Conservation (phyloP, 2,329 filamentous ascomycete species). For the Aureobasidium leucospermi region DNA sequence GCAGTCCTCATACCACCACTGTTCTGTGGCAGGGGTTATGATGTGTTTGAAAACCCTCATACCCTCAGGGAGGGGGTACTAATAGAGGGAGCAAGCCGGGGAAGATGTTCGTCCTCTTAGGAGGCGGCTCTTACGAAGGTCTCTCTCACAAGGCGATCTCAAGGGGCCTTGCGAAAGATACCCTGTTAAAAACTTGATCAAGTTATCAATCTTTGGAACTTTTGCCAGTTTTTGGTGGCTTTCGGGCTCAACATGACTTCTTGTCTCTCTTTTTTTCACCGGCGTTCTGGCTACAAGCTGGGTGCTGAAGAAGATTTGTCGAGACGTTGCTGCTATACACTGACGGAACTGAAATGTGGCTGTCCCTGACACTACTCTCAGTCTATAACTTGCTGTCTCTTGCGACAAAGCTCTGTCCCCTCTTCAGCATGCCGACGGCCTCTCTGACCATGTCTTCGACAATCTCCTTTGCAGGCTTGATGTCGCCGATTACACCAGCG, state of each 20-base stretch:
- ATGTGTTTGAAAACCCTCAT: background rate
- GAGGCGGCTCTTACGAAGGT: background rate
- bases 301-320: background rate
- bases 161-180: background rate
- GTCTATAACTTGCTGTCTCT: slow-evolving; percentile 38
- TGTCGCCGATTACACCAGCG: slow-evolving; percentile 64
- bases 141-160: background rate
- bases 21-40: background rate
- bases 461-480: slow-evolving; percentile 77
- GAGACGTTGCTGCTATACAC: background rate
- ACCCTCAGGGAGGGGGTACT: background rate
- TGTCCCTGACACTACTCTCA: background rate
- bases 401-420: slow-evolving; percentile 54
- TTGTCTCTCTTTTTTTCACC: background rate
- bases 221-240: background rate
- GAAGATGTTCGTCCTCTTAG: background rate
- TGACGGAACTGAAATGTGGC: background rate
- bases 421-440: slow-evolving; percentile 60
- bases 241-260: too few species aligned
- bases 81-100: background rate
- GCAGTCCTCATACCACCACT: background rate
- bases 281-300: background rate
- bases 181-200: background rate
- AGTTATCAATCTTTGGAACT: background rate
- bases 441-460: slow-evolving; percentile 84